phyloP scores from a whole-genome alignment of 345 rosid species.

The thale cress (Arabidopsis thaliana) region TAIR10.1 NC_003071.7:13709501-13710000 shows the following conservation, averaged over 20 bases:
- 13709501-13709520: background rate
- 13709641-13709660: background rate
- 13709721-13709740: background rate
- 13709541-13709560: background rate
- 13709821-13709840: too few relatives aligned
- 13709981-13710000: background rate
- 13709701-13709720: background rate
- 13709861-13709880: conserved; percentile 20
- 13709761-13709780: too few relatives aligned
- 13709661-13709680: background rate
- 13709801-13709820: background rate
- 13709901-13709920: background rate
- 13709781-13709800: too few relatives aligned
- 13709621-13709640: background rate
- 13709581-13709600: background rate
- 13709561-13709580: background rate
- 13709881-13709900: conserved; percentile 25
- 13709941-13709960: background rate
- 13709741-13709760: too few relatives aligned
- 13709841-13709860: conserved; percentile 4
- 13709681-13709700: conserved; percentile 6
- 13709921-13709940: background rate
- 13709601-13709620: background rate
- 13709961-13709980: background rate
- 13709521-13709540: background rate